Evolutionary conservation across 2,329 filamentous ascomycete genomes (phyloP), one percentile per base, ranked within the genome.

Genomic region (Pyrenophora tritici-repentis): DNA sequence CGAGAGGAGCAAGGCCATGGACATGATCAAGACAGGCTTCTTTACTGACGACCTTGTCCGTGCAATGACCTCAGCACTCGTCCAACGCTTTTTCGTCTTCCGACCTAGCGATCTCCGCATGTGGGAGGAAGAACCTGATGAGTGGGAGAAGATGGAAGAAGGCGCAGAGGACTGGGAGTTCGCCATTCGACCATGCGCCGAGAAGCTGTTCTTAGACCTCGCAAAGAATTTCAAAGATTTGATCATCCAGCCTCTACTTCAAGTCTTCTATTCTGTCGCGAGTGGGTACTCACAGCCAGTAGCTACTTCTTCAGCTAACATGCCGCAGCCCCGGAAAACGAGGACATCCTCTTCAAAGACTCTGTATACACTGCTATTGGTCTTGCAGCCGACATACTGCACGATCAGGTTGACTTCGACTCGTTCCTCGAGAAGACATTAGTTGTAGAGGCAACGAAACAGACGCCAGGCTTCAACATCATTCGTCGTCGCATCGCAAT

Each of bases 311-410:
- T 29, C 17, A 47, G 50, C 58, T 66, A 63, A 73, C 52, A 3
- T 12, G 33, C 14, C 8, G 13, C 47, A 82, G 80, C 73, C n/a
- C 78, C 79, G 4, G 76, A 83, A 9, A 85, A 85, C 54, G 79
- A 80, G 35, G 86, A 94, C 57, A 83, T 97, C 10, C 81, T 94
- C 13, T 85, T 89, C 53, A 97, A 97, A 70, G 94, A 99, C 70
- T 93, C 93, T 0, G 86, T 97, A 1, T 99, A 99, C 68, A 95
- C 90, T 4, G 91, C 93, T 9, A 87, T 99, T 76, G 92, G 93
- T 2, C 81, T 97, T 42, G 86, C 94, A 0, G 90, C 92, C 1
- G 82, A 90, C 2, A 86, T 92, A 33, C 78, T 97, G 13, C 81
- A 87, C 52, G 78, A 86, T 39, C 79, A 84, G 9, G 84, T 97